These are phyloP conservation scores for Trypanosoma vivax DNA, from an alignment of 208 protist species.

Conservation along the genomic window DNA sequence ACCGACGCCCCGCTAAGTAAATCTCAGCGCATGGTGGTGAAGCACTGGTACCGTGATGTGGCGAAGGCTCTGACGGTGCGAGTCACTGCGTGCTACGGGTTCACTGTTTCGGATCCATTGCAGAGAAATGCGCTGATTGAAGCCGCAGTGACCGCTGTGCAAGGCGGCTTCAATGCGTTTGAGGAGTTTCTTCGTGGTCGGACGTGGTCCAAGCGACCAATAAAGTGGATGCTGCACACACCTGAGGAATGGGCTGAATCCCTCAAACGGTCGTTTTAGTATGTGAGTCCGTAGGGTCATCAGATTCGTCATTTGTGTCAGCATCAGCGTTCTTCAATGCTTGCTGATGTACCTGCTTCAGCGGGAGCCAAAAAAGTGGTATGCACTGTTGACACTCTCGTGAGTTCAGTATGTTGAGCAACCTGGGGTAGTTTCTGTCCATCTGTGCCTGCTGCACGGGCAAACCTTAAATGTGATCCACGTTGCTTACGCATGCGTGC, in stretches of 20 bases:
- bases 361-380: neutral
- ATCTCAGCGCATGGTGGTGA: conserved; percentile 64
- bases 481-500: no score
- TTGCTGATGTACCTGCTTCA: neutral
- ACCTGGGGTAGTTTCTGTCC: no score
- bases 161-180: conserved; percentile 34
- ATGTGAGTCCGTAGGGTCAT: no score
- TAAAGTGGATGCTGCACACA: conserved; percentile 54
- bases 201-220: conserved; percentile 53
- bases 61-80: conserved; percentile 25
- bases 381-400: no score
- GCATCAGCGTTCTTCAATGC: neutral
- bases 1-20: conserved; percentile 34
- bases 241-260: conserved; percentile 43
- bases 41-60: conserved; percentile 56
- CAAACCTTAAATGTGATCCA: no score
- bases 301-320: neutral
- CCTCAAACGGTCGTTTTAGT: conserved; percentile 48
- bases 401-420: no score
- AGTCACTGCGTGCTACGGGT: conserved; percentile 42
- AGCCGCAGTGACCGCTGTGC: conserved; percentile 35
- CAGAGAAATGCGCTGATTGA: conserved; percentile 58
- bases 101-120: conserved; percentile 47
- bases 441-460: no score
- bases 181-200: conserved; percentile 42